Base-by-base conservation (phyloP, 352 stramenopile species). In the Pythium insidiosum region DNA sequence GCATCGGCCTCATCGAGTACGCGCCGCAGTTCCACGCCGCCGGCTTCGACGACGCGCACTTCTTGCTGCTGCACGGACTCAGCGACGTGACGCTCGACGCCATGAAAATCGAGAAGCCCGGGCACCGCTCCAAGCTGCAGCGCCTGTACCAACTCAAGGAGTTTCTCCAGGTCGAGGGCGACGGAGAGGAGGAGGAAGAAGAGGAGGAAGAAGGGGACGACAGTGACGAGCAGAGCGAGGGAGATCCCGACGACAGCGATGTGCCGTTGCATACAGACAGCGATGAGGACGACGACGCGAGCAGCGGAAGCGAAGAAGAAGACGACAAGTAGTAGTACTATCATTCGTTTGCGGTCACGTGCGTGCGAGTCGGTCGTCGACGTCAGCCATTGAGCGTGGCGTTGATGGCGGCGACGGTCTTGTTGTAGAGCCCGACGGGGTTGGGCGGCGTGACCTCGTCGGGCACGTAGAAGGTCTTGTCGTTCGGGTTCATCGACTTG, bases 371-470 rank as follows among this genome's bases (percentile, higher is more conserved):
- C 28, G 28, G 28, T 33, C 28, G 9, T 47, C 21, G n/a, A n/a
- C n/a, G 52, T 44, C 31, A 58, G 5, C 52, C 74, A 51, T 54
- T 66, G 12, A 75, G 33, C 30, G 70, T 80, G 23, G 47, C 61
- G 52, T 87, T 84, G 28, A 88, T 67, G 29, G 70, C 72, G 31
- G 61, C 39, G 35, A 86, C 64, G 2, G 76, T 87, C 34, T 73
- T 82, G 67, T 89, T 89, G 56, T 92, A 92, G 15, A 87, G 51
- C 24, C 37, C 55, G 15, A 70, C 73, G 20, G 78, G 78, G 44
- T 90, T 80, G 12, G 81, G 81, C 9, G 78, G 78, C 43, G 77
- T 88, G 50, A 91, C 73, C 63, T 90, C 78, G 39, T 91, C 81
- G 3, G 81, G 78, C 28, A 91, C 73, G 61, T 89, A 88, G 42